These are phyloP conservation scores for Bipolaris zeicola DNA, from an alignment of 2,329 filamentous ascomycete genomes.

Conservation along the genomic window DNA sequence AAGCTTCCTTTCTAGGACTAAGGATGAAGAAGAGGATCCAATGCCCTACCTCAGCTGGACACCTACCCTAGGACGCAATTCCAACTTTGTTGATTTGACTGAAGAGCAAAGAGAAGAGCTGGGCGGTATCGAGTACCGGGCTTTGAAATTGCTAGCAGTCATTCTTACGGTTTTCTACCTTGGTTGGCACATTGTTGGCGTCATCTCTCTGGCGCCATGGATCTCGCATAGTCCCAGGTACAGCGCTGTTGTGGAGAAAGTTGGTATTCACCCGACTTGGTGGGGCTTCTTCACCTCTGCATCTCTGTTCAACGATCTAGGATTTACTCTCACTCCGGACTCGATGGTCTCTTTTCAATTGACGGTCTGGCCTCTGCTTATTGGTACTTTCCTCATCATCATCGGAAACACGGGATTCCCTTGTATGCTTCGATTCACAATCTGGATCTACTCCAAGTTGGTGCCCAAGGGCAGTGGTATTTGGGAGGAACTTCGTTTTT, in stretches of 20 bases:
- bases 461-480: constrained; percentile 70
- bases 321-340: constrained; percentile 87
- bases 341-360: constrained; percentile 90
- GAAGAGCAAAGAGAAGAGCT: constrained; percentile 93
- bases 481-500: constrained; percentile 88
- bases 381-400: constrained; percentile 85
- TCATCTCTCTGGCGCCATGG: constrained; percentile 79
- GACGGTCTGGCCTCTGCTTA: constrained; percentile 74
- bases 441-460: constrained; percentile 77
- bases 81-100: constrained; percentile 83
- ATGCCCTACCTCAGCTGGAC: constrained; percentile 95
- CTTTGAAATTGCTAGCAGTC: constrained; percentile 81
- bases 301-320: constrained; percentile 93
- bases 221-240: constrained; percentile 70
- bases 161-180: constrained; percentile 81
- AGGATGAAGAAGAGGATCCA: constrained; percentile 56
- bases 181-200: constrained; percentile 77
- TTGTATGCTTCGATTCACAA: constrained; percentile 89
- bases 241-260: constrained; percentile 62
- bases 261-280: constrained; percentile 73
- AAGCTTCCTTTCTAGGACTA: constrained; percentile 63
- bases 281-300: constrained; percentile 91
- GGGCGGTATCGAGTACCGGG: constrained; percentile 94
- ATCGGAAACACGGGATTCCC: constrained; percentile 96
- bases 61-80: constrained; percentile 91